Evolutionary conservation across 352 stramenopile genomes (phyloP).

Genomic region (Phytophthora hibernalis): DNA sequence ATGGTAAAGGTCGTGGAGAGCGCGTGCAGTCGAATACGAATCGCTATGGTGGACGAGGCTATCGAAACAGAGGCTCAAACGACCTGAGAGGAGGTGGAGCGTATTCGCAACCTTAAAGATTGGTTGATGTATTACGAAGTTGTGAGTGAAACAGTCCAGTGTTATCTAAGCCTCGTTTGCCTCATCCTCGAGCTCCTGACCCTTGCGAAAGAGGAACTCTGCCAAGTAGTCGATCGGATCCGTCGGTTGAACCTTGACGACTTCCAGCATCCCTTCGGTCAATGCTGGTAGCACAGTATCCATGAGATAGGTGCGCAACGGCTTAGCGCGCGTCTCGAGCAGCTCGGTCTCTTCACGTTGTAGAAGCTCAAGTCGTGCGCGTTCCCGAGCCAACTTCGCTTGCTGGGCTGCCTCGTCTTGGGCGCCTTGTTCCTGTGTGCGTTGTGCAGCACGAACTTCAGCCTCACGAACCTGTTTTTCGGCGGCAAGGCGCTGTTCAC

Average conservation of each 20-base stretch:
- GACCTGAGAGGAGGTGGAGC: constrained; percentile 19
- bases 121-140: constrained; percentile 8
- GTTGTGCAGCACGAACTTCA: constrained; percentile 41
- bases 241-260: constrained; percentile 86
- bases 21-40: constrained; percentile 11
- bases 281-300: constrained; percentile 85
- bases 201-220: constrained; percentile 88
- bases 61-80: constrained; percentile 21
- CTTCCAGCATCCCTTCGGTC: constrained; percentile 87
- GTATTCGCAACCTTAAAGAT: neutral
- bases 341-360: constrained; percentile 85
- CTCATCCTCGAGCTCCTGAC: constrained; percentile 57
- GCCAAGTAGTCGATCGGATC: constrained; percentile 91
- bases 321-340: constrained; percentile 81
- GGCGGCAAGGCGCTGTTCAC: constrained; percentile 48
- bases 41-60: constrained; percentile 3
- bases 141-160: neutral
- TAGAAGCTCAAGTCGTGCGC: constrained; percentile 70
- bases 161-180: constrained; percentile 34
- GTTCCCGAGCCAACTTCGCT: constrained; percentile 59
- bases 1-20: constrained; percentile 4
- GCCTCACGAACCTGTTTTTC: constrained; percentile 58
- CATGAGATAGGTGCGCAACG: constrained; percentile 84
- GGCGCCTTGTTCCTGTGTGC: constrained; percentile 57
- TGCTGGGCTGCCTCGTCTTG: constrained; percentile 55